Percentiles rank a stretch among this genome's conserved stretches.
phyloP scores from a whole-genome alignment of 345 rosid genomes.

The Ceriops decandra region DNA sequence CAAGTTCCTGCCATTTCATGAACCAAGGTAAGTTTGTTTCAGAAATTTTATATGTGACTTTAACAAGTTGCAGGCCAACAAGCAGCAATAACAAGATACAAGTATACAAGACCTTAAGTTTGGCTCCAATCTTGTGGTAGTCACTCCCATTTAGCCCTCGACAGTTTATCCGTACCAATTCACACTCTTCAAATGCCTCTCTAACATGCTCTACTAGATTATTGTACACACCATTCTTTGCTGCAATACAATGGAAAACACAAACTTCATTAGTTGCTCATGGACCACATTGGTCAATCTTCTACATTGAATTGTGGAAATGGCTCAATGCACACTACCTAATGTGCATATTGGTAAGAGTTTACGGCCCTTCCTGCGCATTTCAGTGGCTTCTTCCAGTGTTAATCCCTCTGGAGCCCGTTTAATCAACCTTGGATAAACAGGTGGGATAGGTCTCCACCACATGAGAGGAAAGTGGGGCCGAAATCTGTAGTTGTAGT shows the following conservation, averaged over 20 bases:
- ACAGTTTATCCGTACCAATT: conserved; percentile 75
- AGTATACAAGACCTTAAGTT: conserved; percentile 61
- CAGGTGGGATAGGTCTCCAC: conserved; percentile 81
- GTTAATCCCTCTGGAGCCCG: conserved; percentile 71
- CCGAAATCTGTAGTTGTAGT: conserved; percentile 73
- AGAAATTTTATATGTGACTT: not conserved
- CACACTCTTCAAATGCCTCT: conserved; percentile 95
- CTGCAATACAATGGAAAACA: conserved; percentile 35
- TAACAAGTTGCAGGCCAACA: not conserved
- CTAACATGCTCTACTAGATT: conserved; percentile 59
- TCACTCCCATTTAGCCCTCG: conserved; percentile 77
- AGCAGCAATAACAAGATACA: not conserved
- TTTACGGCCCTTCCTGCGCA: conserved; percentile 79
- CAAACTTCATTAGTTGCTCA: conserved; percentile 9
- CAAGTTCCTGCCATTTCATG: conserved; percentile 58
- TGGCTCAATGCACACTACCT: conserved; percentile 38
- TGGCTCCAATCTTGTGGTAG: conserved; percentile 78
- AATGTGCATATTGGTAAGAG: conserved; percentile 75
- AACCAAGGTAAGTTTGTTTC: not conserved
- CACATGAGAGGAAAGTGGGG: conserved; percentile 86
- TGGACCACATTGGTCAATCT: not conserved
- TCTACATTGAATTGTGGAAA: not conserved
- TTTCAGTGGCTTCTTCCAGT: conserved; percentile 54
- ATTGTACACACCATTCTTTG: conserved; percentile 77
- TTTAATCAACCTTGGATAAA: conserved; percentile 73